These are phyloP conservation scores for Pogostemon cablin DNA, from an alignment of 257 asterid species.

Conservation along the genomic window DNA sequence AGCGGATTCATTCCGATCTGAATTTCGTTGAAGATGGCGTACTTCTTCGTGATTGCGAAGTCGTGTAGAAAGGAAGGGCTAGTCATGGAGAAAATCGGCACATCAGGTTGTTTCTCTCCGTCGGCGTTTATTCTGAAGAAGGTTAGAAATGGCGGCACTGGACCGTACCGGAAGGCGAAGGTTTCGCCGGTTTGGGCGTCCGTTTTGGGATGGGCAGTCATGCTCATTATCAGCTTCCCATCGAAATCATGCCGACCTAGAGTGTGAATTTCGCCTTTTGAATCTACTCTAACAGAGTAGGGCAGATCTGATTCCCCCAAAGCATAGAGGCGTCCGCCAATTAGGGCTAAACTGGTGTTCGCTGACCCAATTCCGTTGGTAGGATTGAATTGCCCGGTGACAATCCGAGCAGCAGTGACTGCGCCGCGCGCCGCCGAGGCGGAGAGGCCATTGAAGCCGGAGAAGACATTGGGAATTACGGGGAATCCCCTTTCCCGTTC, in stretches of 20 bases:
- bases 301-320: slow-evolving; percentile 83
- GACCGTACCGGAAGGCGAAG: slow-evolving; percentile 73
- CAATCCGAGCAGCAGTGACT: slow-evolving; percentile 48
- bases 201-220: slow-evolving; percentile 87
- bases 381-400: slow-evolving; percentile 56
- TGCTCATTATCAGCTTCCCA: slow-evolving; percentile 53
- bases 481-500: slow-evolving; percentile 54
- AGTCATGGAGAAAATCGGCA: slow-evolving; percentile 72
- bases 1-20: slow-evolving; percentile 66
- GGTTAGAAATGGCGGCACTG: slow-evolving; percentile 67
- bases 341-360: slow-evolving; percentile 66
- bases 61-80: slow-evolving; percentile 71
- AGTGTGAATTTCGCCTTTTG: slow-evolving; percentile 62
- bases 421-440: slow-evolving; percentile 67
- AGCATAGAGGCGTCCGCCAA: slow-evolving; percentile 64
- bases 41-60: slow-evolving; percentile 67
- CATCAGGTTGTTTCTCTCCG: slow-evolving; percentile 62
- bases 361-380: slow-evolving; percentile 63
- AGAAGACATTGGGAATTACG: slow-evolving; percentile 59
- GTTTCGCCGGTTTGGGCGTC: slow-evolving; percentile 63
- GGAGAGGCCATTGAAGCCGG: slow-evolving; percentile 60
- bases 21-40: slow-evolving; percentile 66
- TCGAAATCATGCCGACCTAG: slow-evolving; percentile 66
- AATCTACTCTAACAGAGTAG: slow-evolving; percentile 44
- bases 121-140: slow-evolving; percentile 49